Percentiles rank a stretch among this genome's conserved stretches.
Evolutionary conservation across 495 filamentous ascomycete species (phyloP).

Genomic region (Xylaria curta): DNA sequence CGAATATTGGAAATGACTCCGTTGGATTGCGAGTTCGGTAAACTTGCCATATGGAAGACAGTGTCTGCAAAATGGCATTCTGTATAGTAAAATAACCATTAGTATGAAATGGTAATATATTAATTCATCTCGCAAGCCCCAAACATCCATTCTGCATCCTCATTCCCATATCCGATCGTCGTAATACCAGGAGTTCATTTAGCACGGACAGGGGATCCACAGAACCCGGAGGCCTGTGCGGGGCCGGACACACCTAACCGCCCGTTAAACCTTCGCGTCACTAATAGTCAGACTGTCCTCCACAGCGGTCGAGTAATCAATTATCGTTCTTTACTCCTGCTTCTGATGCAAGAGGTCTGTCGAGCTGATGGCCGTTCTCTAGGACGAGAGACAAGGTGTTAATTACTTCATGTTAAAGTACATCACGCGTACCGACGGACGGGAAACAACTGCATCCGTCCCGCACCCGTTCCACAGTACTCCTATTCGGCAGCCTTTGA

Average conservation of each 20-base stretch:
- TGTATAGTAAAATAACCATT: too few species aligned
- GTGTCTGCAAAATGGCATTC: too few species aligned
- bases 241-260: not conserved
- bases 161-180: too few species aligned
- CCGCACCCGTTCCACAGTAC: not conserved
- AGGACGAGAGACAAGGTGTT: not conserved
- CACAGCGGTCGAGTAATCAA: not conserved
- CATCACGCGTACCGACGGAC: not conserved
- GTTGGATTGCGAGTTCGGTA: not conserved
- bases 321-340: too few species aligned
- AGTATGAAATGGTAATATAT: too few species aligned
- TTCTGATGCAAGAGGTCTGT: not conserved
- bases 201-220: not conserved
- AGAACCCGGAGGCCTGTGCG: not conserved
- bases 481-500: not conserved
- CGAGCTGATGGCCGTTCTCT: not conserved
- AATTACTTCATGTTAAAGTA: not conserved
- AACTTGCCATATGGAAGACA: too few species aligned
- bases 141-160: too few species aligned
- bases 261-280: not conserved
- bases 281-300: not conserved
- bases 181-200: not conserved
- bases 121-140: too few species aligned
- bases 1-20: not conserved
- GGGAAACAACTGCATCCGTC: conserved; percentile 12